Base-by-base conservation (phyloP, 2,329 filamentous ascomycete genomes). In the Trichoderma lentiforme region DNA sequence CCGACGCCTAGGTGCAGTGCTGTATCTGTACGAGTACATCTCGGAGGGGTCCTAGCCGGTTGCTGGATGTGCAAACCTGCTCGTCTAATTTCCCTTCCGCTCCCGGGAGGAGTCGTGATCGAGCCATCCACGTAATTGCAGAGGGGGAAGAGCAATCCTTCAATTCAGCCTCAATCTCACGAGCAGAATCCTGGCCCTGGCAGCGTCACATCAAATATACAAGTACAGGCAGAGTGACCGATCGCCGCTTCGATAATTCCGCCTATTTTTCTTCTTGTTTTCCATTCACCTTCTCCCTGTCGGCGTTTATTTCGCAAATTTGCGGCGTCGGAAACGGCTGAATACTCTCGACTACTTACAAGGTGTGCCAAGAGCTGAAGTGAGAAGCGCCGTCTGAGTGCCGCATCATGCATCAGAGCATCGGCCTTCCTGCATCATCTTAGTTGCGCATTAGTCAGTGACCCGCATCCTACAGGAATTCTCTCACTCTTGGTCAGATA, bases 101-200 rank as follows among this genome's bases (percentile, higher is more conserved):
- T 61, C 39, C 57, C 47, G 28, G 36, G 28, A 61, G 58, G 67
- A 70, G 56, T 53, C 67, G 57, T 53, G 57, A 62, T 70, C 57
- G 58, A 70, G 57, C 39, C 67, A 34, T 70, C 39, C 57, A 34
- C 67, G 56, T 70, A 32, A 62, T 61, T 24, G 36, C 57, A 24
- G 67, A 62, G 28, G 67, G 39, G 64, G 11, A 39, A 60, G 26
- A 21, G 11, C 67, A 70, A 70, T 70, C 67, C 67, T 70, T 36
- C 67, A 70, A 70, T 62, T 70, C 67, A 62, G 67, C 67, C 67
- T 62, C 67, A 70, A 61, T 62, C 39, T 47, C 56, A 36, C 32
- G 67, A 62, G 39, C 67, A 70, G 57, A 70, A 70, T 51, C 58
- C 57, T 30, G 67, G 39, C 32, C 57, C 67, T 62, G 57, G 57